A percentile compares a stretch with the other conserved stretches of the same genome.
These are phyloP conservation scores for Gymnopus androsaceus DNA, from an alignment of 1,284 basidiomycete genomes.

Conservation along the genomic window DNA sequence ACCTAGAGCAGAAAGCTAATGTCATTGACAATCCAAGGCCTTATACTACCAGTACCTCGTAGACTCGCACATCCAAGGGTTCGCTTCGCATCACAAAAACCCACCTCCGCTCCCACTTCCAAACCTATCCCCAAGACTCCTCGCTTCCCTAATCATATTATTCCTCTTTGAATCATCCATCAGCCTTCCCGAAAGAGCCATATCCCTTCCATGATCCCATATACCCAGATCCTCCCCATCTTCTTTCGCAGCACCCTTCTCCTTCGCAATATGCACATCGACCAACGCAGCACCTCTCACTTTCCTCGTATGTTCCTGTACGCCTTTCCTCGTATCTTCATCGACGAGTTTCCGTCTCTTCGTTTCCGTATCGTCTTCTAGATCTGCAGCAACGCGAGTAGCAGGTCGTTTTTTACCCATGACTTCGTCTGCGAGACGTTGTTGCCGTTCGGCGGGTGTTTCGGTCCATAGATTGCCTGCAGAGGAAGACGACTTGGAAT, in stretches of 20 bases:
- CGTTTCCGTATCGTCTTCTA: constrained; percentile 20
- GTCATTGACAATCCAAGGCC: too few species aligned
- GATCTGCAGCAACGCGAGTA: constrained; percentile 44
- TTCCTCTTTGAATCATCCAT: constrained; percentile 83
- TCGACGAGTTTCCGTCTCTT: constrained; percentile 58
- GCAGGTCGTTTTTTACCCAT: constrained; percentile 79
- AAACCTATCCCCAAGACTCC: constrained; percentile 79
- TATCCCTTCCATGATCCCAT: constrained; percentile 89
- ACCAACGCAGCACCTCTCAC: constrained; percentile 71
- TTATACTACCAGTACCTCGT: too few species aligned
- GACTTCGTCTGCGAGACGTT: constrained; percentile 84
- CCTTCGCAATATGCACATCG: constrained; percentile 53
- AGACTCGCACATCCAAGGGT: too few species aligned
- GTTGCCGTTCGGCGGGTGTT: constrained; percentile 85
- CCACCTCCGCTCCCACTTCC: constrained; percentile 68
- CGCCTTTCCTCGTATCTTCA: constrained; percentile 64
- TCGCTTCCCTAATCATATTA: constrained; percentile 78
- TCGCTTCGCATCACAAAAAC: constrained; percentile 48
- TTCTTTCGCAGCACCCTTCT: constrained; percentile 32
- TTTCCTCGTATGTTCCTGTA: constrained; percentile 79
- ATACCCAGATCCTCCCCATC: constrained; percentile 65
- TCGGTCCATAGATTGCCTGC: constrained; percentile 77
- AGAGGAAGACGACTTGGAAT: constrained; percentile 49
- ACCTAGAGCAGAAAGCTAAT: too few species aligned
- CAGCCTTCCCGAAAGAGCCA: constrained; percentile 80